phyloP scores from a whole-genome alignment of 345 rosid species.

The Eucalyptus curtisii region DNA sequence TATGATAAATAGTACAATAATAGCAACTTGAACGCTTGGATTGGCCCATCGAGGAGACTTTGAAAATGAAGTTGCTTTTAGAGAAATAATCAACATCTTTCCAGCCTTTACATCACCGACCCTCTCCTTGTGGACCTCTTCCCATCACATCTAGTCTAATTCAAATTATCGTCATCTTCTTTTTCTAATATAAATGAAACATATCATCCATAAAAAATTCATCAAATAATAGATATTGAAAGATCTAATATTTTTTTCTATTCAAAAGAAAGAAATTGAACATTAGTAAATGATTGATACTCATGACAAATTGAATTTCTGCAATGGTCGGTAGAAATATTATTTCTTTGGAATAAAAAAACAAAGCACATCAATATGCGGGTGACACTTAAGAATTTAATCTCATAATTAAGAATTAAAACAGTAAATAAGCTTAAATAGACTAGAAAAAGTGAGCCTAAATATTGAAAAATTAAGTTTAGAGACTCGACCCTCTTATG shows the following conservation, averaged over 20 bases:
- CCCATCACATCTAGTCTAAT: neutral
- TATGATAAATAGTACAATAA: neutral
- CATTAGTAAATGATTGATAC: neutral
- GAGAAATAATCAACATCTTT: neutral
- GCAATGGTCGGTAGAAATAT: neutral
- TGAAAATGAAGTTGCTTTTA: neutral
- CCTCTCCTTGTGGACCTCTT: neutral
- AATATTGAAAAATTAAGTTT: neutral
- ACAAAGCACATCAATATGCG: neutral
- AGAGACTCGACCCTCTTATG: neutral
- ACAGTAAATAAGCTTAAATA: neutral
- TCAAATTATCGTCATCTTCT: neutral
- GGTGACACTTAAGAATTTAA: neutral
- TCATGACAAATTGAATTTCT: neutral
- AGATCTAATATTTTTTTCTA: neutral
- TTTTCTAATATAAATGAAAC: neutral
- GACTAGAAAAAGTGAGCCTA: neutral
- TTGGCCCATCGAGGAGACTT: neutral
- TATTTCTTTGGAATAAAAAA: neutral
- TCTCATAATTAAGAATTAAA: neutral
- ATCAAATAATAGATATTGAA: neutral
- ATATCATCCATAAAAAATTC: neutral
- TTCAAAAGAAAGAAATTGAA: neutral
- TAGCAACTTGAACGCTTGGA: neutral
- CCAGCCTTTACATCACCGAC: neutral